phyloP scores from a whole-genome alignment of 495 filamentous ascomycete species.

The Penicillium egyptiacum region DNA sequence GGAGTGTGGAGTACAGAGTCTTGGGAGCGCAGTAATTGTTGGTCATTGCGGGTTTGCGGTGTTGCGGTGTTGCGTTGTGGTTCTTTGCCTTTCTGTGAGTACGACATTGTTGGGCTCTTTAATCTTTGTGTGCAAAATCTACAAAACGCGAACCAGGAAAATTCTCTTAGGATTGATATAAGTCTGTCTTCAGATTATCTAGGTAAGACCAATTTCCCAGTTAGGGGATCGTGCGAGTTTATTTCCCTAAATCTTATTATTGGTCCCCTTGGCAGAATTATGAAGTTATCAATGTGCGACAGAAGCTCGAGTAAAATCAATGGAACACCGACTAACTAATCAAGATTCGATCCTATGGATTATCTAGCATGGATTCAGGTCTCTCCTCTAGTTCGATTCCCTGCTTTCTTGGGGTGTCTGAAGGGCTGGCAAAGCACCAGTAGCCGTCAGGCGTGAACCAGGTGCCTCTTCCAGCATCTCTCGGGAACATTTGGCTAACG shows the following conservation, averaged over 20 bases:
- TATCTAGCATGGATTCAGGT: not conserved
- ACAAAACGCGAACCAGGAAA: no score
- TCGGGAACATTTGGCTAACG: not conserved
- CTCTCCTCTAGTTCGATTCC: not conserved
- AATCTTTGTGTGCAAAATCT: no score
- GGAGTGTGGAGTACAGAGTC: constrained; percentile 5
- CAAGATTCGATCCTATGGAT: not conserved
- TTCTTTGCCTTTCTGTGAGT: not conserved
- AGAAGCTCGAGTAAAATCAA: not conserved
- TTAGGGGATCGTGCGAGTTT: not conserved
- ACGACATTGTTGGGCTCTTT: not conserved
- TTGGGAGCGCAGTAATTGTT: not conserved
- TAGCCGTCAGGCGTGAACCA: not conserved
- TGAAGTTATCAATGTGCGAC: not conserved
- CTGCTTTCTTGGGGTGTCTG: not conserved
- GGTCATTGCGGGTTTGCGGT: not conserved
- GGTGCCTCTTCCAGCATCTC: not conserved
- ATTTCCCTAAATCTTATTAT: not conserved
- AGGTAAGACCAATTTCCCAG: not conserved
- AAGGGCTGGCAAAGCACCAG: not conserved
- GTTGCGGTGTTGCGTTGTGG: not conserved
- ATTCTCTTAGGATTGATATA: not conserved
- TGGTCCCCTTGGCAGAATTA: not conserved
- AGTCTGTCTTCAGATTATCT: not conserved
- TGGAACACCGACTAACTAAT: not conserved